Percentiles rank a stretch among this genome's conserved stretches.
Conservation (phyloP, 2,329 filamentous ascomycete genomes). For the Neofusicoccum ribis region DNA sequence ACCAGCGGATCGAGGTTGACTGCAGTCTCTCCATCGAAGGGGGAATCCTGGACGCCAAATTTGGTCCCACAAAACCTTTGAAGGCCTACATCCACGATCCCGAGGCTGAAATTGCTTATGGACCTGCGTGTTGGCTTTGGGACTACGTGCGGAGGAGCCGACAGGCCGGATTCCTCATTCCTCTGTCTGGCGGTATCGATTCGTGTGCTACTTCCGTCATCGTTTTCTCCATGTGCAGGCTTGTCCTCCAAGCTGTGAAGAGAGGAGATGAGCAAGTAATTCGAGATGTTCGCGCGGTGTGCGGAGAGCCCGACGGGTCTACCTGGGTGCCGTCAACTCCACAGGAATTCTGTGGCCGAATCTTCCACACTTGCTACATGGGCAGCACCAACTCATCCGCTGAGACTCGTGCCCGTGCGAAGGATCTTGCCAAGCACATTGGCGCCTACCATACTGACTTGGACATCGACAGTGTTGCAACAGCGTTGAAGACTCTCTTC, state of each 20-base stretch:
- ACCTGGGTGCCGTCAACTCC: constrained; percentile 56
- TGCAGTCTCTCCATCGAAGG: constrained; percentile 46
- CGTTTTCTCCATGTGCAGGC: constrained; percentile 55
- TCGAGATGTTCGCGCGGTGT: constrained; percentile 54
- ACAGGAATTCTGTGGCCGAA: constrained; percentile 59
- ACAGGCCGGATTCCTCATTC: constrained; percentile 57
- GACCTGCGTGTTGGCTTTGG: constrained; percentile 67
- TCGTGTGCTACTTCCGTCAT: constrained; percentile 57
- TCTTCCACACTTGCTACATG: constrained; percentile 68
- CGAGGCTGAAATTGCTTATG: constrained; percentile 64
- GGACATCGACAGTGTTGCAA: constrained; percentile 69
- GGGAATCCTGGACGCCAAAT: constrained; percentile 46
- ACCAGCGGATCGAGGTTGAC: constrained; percentile 47
- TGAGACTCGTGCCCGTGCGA: constrained; percentile 67
- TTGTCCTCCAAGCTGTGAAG: constrained; percentile 56
- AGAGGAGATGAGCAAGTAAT: constrained; percentile 57
- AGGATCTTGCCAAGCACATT: constrained; percentile 60
- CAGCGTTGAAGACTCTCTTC: constrained; percentile 62
- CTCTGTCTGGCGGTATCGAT: constrained; percentile 63
- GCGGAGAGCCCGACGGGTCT: constrained; percentile 48
- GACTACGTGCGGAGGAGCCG: constrained; percentile 58
- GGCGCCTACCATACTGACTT: constrained; percentile 72
- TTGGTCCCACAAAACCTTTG: constrained; percentile 48
- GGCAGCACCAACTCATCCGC: constrained; percentile 66
- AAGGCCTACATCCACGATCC: constrained; percentile 58